These are phyloP conservation scores for Colletotrichum liaoningense DNA, from an alignment of 2,329 filamentous ascomycete species.

Conservation along the genomic window DNA sequence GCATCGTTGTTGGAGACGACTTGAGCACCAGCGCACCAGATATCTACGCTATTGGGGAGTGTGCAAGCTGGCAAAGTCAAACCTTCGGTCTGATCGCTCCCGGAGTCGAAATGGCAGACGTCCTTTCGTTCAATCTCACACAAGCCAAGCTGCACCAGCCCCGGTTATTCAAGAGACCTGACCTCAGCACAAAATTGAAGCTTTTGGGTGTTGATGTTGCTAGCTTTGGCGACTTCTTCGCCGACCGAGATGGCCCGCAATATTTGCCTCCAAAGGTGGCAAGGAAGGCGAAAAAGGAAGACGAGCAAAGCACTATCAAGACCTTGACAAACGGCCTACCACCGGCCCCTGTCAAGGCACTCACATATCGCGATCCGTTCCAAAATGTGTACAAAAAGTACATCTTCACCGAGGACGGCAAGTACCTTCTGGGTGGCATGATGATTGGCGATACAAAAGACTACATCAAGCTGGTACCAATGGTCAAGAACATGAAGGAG, in stretches of 20 bases:
- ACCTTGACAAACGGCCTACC: conserved; percentile 65
- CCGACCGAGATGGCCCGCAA: conserved; percentile 84
- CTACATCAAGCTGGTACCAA: conserved; percentile 88
- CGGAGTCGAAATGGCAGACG: conserved; percentile 92
- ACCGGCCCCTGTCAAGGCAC: conserved; percentile 77
- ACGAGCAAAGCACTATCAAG: conserved; percentile 51
- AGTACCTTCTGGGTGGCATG: conserved; percentile 93
- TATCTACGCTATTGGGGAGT: conserved; percentile 91
- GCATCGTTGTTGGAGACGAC: conserved; percentile 76
- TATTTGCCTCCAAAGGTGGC: conserved; percentile 72
- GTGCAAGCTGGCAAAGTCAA: conserved; percentile 88
- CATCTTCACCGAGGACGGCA: conserved; percentile 88
- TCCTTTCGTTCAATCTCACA: conserved; percentile 91
- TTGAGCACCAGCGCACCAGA: conserved; percentile 77
- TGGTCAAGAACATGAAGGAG: conserved; percentile 86
- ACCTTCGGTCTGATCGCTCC: conserved; percentile 91
- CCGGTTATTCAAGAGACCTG: conserved; percentile 81
- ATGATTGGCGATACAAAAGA: conserved; percentile 95
- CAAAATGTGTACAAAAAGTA: conserved; percentile 94
- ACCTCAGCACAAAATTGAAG: conserved; percentile 93
- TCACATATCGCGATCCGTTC: conserved; percentile 92
- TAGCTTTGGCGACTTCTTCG: conserved; percentile 94
- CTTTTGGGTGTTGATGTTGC: conserved; percentile 91
- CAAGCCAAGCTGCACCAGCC: conserved; percentile 79
- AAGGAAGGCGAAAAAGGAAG: conserved; percentile 52